phyloP scores from a whole-genome alignment of 371 early-diverging fungal genomes.

The Actinomucor elegans region DNA sequence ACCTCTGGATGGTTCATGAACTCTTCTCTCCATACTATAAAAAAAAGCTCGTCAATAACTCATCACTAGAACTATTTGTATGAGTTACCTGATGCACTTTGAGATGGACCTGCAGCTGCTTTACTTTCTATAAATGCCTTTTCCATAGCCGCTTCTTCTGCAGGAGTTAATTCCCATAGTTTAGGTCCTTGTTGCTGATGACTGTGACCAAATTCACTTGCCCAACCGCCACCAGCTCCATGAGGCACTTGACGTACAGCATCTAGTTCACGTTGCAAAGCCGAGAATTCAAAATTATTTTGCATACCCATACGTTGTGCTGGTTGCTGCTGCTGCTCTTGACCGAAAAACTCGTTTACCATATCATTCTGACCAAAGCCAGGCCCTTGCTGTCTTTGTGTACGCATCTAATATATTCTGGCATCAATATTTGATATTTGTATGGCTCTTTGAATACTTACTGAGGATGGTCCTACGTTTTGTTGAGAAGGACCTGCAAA shows the following conservation, averaged over 20 bases:
- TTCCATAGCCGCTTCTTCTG: conserved; percentile 63
- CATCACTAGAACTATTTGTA: no score
- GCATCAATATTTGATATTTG: neutral
- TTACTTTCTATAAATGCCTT: conserved; percentile 56
- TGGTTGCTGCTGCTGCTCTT: conserved; percentile 36
- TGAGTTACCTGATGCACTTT: conserved; percentile 29
- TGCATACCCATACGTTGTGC: conserved; percentile 8
- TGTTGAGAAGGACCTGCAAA: conserved; percentile 35
- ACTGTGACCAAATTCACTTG: conserved; percentile 43
- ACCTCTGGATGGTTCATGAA: conserved; percentile 60
- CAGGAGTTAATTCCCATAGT: conserved; percentile 57
- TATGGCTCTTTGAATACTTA: conserved; percentile 7
- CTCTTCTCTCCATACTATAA: conserved; percentile 58
- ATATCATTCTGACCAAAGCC: conserved; percentile 35
- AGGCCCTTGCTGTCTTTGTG: conserved; percentile 23
- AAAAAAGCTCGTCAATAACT: no score
- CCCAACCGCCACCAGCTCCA: conserved; percentile 50
- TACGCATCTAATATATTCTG: conserved; percentile 19
- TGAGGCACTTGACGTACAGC: conserved; percentile 43
- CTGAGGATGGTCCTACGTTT: conserved; percentile 34
- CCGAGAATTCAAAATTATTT: conserved; percentile 50
- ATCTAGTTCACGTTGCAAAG: conserved; percentile 53
- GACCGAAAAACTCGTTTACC: conserved; percentile 61
- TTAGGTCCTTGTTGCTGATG: conserved; percentile 43
- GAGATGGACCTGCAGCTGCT: conserved; percentile 33